Base-by-base conservation (phyloP, 495 filamentous ascomycete species). In the Xylaria bambusicola region DNA sequence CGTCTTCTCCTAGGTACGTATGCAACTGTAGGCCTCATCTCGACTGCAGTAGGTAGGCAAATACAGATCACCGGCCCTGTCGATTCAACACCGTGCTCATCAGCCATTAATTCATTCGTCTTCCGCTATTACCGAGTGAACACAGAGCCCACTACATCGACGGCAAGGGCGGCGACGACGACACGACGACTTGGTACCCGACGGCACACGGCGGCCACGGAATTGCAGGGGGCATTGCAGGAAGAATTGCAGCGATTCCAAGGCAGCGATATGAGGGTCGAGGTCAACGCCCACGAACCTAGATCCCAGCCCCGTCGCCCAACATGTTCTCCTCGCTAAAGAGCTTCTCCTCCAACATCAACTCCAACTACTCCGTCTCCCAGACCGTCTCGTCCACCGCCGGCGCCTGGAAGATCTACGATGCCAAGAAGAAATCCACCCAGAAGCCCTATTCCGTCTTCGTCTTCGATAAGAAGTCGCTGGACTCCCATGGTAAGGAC, bases 321-420 rank as follows among this genome's bases (percentile, higher is more conserved):
- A 81, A 63, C 63, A 97, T 97, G 93, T 96, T 97, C 73, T 87
- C 90, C 60, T 89, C 86, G 62, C 77, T 97, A 66, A 97, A 97
- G 73, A 93, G 94, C 29, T 90, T 98, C 73, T 85, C 85, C 52
- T 81, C 81, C 27, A 93, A 96, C 71, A 98, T 98, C 74, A 83
- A 86, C 59, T 84, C 89, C 61, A 93, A 96, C 74, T 98, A 98
- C 74, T 82, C 86, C 56, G 78, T 97, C 51, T 84, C 90, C 7
- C 77, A 86, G 18, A 80, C 82, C 52, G 82, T 89, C 20, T 83
- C 82, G 10, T 83, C 90, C 18, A 83, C 83, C 31, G 89, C 92
- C 21, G 94, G 94, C 20, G 90, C 93, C 23, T 98, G 94, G 94
- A 96, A 92, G 77, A 93, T 98, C 72, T 92, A 91, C 78, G 90